Percentiles rank a stretch among this genome's conserved stretches.
These are phyloP conservation scores for Mycena metata DNA, from an alignment of 768 basidiomycete species.

Conservation along the genomic window DNA sequence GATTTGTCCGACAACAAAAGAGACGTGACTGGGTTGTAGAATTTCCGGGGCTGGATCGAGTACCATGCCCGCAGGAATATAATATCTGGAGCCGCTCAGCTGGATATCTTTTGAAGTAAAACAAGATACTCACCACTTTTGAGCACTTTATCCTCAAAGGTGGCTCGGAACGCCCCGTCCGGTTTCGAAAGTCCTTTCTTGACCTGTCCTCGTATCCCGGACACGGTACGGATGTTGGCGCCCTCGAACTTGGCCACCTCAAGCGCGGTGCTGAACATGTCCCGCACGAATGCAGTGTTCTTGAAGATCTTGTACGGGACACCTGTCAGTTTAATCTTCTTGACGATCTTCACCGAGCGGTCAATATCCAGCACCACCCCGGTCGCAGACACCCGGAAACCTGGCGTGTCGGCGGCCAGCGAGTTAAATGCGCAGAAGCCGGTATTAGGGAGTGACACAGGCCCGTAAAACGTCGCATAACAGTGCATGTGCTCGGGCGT, in stretches of 20 bases:
- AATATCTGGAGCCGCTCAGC: slow-evolving; percentile 71
- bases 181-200: slow-evolving; percentile 97
- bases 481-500: slow-evolving; percentile 99
- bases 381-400: slow-evolving; percentile 92
- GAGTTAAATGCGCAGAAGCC: slow-evolving; percentile 98
- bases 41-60: slow-evolving; percentile 93
- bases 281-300: slow-evolving; percentile 97
- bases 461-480: slow-evolving; percentile 97
- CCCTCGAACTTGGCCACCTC: slow-evolving; percentile 99
- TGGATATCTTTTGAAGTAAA: slow-evolving; percentile 5
- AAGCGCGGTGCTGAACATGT: slow-evolving; percentile 94
- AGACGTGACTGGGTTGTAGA: slow-evolving; percentile 97
- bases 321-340: slow-evolving; percentile 97
- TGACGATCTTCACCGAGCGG: slow-evolving; percentile 93
- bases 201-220: slow-evolving; percentile 95
- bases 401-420: slow-evolving; percentile 71
- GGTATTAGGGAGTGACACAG: slow-evolving; percentile 91
- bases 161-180: slow-evolving; percentile 94
- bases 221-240: slow-evolving; percentile 95
- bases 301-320: slow-evolving; percentile 98
- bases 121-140: slow-evolving; percentile 82
- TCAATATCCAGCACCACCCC: slow-evolving; percentile 97
- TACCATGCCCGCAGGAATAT: slow-evolving; percentile 98
- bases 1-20: slow-evolving; percentile 86
- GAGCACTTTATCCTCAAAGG: slow-evolving; percentile 97